These are phyloP conservation scores for Ceratobasidium sp. DNA, from an alignment of 1,284 basidiomycete species.

Conservation along the genomic window DNA sequence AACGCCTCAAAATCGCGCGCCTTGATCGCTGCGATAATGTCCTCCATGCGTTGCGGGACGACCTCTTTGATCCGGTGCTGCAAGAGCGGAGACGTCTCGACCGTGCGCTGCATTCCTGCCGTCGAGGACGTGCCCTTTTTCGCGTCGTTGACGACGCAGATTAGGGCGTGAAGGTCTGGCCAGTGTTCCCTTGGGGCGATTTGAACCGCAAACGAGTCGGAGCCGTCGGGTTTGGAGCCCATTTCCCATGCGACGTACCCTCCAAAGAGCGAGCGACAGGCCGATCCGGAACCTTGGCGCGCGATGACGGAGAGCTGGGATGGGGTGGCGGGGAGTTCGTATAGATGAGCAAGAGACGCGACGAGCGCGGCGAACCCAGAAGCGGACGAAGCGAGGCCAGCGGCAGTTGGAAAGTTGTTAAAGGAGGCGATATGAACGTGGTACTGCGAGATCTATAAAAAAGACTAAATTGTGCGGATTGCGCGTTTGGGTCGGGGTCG, in stretches of 20 bases:
- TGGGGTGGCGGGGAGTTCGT: conserved; percentile 77
- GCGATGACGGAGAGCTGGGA: conserved; percentile 89
- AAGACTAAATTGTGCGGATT: conserved; percentile 31
- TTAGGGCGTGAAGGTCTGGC: conserved; percentile 96
- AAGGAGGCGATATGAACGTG: conserved; percentile 89
- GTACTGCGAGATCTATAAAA: conserved; percentile 72
- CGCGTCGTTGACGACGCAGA: conserved; percentile 95
- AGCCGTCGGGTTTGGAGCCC: conserved; percentile 75
- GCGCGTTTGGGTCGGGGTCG: conserved; percentile 28
- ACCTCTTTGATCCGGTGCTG: conserved; percentile 89
- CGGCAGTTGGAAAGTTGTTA: conserved; percentile 99
- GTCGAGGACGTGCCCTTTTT: conserved; percentile 98
- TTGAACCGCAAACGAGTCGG: conserved; percentile 89
- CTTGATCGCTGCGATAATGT: conserved; percentile 83
- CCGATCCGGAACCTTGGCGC: conserved; percentile 96
- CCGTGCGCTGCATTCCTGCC: conserved; percentile 96
- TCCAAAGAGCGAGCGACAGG: conserved; percentile 96
- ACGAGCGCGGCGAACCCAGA: conserved; percentile 97
- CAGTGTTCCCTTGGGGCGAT: conserved; percentile 90
- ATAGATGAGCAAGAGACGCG: conserved; percentile 88
- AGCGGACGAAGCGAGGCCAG: conserved; percentile 96
- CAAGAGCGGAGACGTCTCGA: conserved; percentile 89
- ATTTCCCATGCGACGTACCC: conserved; percentile 98
- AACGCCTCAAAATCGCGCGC: conserved; percentile 88
- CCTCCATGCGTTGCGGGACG: conserved; percentile 89